A percentile compares a stretch with the other conserved stretches of the same genome.
Conservation (phyloP, 495 filamentous ascomycete genomes). For the Neurospora intermedia region DNA sequence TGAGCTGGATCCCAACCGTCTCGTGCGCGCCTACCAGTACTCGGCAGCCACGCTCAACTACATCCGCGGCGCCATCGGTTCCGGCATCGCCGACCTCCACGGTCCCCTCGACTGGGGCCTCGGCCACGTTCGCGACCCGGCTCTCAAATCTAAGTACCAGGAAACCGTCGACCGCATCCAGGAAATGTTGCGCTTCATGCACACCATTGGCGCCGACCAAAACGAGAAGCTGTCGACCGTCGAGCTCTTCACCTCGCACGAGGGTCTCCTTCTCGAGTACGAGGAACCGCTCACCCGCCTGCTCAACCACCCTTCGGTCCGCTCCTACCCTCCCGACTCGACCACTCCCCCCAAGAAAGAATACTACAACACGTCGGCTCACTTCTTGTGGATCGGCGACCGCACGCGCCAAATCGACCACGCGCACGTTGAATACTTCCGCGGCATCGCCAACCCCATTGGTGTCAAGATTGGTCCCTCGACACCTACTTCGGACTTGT, state of each 20-base stretch:
- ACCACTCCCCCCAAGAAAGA: slow-evolving; percentile 24
- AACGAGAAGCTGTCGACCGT: slow-evolving; percentile 80
- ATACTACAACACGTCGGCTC: slow-evolving; percentile 85
- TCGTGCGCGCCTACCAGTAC: slow-evolving; percentile 91
- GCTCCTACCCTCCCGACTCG: slow-evolving; percentile 6
- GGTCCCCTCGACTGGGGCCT: slow-evolving; percentile 90
- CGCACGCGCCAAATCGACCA: slow-evolving; percentile 85
- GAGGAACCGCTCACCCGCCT: slow-evolving; percentile 75
- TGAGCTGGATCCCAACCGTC: slow-evolving; percentile 65
- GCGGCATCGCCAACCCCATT: slow-evolving; percentile 88
- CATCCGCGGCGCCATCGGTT: slow-evolving; percentile 68
- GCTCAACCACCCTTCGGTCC: slow-evolving; percentile 49
- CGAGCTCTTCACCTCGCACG: slow-evolving; percentile 90
- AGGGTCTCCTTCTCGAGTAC: slow-evolving; percentile 90
- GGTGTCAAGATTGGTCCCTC: slow-evolving; percentile 92
- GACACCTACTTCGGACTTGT: slow-evolving; percentile 62
- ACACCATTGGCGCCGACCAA: slow-evolving; percentile 83
- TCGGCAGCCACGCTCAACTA: slow-evolving; percentile 91
- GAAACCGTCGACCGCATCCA: slow-evolving; percentile 74
- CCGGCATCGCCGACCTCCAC: slow-evolving; percentile 88
- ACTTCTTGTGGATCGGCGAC: slow-evolving; percentile 98
- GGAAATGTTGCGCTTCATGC: slow-evolving; percentile 91
- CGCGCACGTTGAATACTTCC: slow-evolving; percentile 95
- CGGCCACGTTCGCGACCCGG: slow-evolving; percentile 79
- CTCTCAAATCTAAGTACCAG: slow-evolving; percentile 74